phyloP scores from a whole-genome alignment of 2,329 filamentous ascomycete genomes.

The Camillea tinctor region DNA sequence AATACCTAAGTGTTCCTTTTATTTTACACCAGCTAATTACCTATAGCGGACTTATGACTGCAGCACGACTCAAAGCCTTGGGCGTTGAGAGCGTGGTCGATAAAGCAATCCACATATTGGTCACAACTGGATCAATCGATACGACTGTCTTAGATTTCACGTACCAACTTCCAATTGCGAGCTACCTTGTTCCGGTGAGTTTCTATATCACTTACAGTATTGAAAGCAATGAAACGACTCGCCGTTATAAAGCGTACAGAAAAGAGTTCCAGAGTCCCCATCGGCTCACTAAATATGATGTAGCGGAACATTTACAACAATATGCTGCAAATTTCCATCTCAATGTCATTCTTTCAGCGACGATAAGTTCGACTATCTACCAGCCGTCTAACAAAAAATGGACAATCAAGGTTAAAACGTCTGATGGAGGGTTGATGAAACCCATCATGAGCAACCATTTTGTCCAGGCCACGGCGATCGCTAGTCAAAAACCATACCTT shows the following conservation, averaged over 20 bases:
- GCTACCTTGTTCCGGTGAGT: no score
- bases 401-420: slow-evolving; percentile 22
- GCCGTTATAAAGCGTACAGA: slow-evolving; percentile 23
- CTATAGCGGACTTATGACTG: slow-evolving; percentile 8
- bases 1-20: background rate
- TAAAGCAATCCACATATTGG: slow-evolving; percentile 35
- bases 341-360: slow-evolving; percentile 31
- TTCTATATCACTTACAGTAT: no score
- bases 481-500: slow-evolving; percentile 22
- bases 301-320: slow-evolving; percentile 23
- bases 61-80: slow-evolving; percentile 39
- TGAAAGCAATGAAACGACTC: no score
- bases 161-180: slow-evolving; percentile 36
- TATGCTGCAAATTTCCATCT: slow-evolving; percentile 33
- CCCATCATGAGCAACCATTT: slow-evolving; percentile 22
- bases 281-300: slow-evolving; percentile 23
- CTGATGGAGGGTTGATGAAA: background rate
- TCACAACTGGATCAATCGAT: slow-evolving; percentile 40
- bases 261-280: slow-evolving; percentile 15
- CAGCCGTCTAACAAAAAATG: slow-evolving; percentile 23
- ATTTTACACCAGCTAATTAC: background rate
- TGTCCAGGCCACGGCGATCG: slow-evolving; percentile 26
- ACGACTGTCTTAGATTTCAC: slow-evolving; percentile 40
- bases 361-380: slow-evolving; percentile 27
- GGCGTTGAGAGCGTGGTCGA: slow-evolving; percentile 35